Base-by-base conservation (phyloP, 139 green algal genomes). In the Trebouxia sp. region DNA sequence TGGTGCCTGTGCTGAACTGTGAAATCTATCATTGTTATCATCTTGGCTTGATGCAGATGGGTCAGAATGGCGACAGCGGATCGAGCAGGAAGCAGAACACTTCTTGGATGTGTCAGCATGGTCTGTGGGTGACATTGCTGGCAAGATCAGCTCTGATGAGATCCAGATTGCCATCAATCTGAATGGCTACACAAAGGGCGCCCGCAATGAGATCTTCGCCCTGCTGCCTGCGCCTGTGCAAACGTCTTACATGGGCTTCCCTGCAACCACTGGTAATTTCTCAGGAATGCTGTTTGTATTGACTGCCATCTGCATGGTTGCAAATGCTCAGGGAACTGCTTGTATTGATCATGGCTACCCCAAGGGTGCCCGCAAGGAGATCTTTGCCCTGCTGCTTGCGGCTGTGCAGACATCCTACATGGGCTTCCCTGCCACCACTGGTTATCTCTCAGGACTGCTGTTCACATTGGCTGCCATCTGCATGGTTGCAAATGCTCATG, bases 201-300 rank as follows among this genome's bases (percentile, higher is more conserved):
- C 72, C 42, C 32, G 92, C n/a, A 97, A 97, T 76, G 94, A 97
- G 86, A 92, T 98, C 37, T 98, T 98, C 88, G 94, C 94, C 45
- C 84, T 96, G 70, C 69, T 77, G 51, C 94, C 94, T 1, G 94
- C 94, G 14, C 94, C 94, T 2, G 87, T 98, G 75, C 94, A 96
- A 85, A 77, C 80, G 43, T 85, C 42, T 20, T 96, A 96, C 84
- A 95, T 98, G 90, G 94, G 94, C 79, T 98, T 97, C 88, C 94
- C 94, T 14, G 92, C 90, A 69, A 96, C 93, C 24, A 94, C 86
- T 28, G 94, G n/a, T n/a, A n/a, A n/a, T n/a, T n/a, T n/a, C n/a
- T n/a, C n/a, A n/a, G n/a, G n/a, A n/a, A n/a, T n/a, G n/a, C n/a
- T n/a, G n/a, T n/a, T n/a, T n/a, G n/a, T n/a, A n/a, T n/a, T n/a